phyloP scores from a whole-genome alignment of 2,329 filamentous ascomycete genomes.

The Thielaviopsis musarum region DNA sequence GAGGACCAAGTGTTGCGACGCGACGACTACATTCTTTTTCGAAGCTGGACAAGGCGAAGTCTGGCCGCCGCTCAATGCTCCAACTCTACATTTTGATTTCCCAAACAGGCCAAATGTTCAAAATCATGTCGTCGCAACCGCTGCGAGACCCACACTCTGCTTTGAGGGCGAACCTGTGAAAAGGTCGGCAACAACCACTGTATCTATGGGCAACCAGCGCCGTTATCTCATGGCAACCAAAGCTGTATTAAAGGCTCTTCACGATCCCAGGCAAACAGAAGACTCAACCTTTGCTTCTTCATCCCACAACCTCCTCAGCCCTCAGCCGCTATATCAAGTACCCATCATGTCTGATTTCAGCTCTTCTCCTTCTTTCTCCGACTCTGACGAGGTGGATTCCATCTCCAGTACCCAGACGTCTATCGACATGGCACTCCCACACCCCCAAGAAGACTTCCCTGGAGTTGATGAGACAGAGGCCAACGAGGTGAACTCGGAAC shows the following conservation, averaged over 20 bases:
- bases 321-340: background rate
- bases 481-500: background rate
- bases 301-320: background rate
- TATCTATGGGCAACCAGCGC: background rate
- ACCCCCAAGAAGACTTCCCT: background rate
- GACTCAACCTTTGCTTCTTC: background rate
- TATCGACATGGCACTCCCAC: background rate
- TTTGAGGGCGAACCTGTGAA: background rate
- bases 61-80: background rate
- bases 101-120: background rate
- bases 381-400: slow-evolving; percentile 1
- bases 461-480: background rate
- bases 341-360: background rate
- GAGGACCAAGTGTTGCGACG: background rate
- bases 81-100: background rate
- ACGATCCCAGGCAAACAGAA: background rate
- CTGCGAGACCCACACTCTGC: background rate
- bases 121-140: background rate
- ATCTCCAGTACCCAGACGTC: background rate
- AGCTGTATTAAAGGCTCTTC: background rate
- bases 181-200: background rate
- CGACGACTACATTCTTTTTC: background rate
- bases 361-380: background rate
- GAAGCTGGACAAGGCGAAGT: background rate
- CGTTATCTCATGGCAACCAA: background rate